These are phyloP conservation scores for Carex myosuroides DNA, from an alignment of 176 grass and related monocot genomes.

Conservation along the genomic window DNA sequence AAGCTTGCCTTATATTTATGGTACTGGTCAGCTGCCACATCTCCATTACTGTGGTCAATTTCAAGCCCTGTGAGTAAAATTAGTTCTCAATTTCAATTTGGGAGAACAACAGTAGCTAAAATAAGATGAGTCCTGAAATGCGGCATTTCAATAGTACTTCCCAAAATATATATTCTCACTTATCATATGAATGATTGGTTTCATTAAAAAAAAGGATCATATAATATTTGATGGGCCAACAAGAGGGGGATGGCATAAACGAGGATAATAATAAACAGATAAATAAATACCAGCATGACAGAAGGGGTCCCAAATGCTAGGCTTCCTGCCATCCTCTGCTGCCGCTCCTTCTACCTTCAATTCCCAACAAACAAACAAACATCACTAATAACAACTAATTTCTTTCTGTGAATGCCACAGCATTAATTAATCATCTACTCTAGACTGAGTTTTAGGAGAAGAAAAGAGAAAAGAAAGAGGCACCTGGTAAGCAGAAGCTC, in stretches of 20 bases:
- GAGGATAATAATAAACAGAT: not conserved
- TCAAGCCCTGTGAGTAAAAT: constrained; percentile 37
- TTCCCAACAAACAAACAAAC: not conserved
- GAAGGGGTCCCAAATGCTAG: constrained; percentile 65
- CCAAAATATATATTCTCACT: not conserved
- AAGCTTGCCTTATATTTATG: constrained; percentile 64
- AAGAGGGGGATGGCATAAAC: not conserved
- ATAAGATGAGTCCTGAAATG: not conserved
- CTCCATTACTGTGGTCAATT: constrained; percentile 30
- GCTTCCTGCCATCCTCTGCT: constrained; percentile 61
- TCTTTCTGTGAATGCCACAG: not conserved
- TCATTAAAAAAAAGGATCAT: not conserved
- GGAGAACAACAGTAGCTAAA: not conserved
- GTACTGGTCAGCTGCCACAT: constrained; percentile 63
- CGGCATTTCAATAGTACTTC: not conserved
- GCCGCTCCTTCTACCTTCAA: constrained; percentile 56
- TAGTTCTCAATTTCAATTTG: not conserved
- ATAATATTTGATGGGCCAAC: not conserved
- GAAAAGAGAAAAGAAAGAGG: not conserved
- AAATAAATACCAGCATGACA: constrained; percentile 35
- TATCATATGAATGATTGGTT: not conserved
- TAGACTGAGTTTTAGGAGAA: not conserved
- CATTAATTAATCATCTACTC: not conserved
- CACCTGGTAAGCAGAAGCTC: constrained; percentile 70
- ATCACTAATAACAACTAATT: not conserved